Percentiles rank a stretch among this genome's conserved stretches.
These are phyloP conservation scores for Sistotremastrum niveocremeum DNA, from an alignment of 768 basidiomycete genomes.

Conservation along the genomic window DNA sequence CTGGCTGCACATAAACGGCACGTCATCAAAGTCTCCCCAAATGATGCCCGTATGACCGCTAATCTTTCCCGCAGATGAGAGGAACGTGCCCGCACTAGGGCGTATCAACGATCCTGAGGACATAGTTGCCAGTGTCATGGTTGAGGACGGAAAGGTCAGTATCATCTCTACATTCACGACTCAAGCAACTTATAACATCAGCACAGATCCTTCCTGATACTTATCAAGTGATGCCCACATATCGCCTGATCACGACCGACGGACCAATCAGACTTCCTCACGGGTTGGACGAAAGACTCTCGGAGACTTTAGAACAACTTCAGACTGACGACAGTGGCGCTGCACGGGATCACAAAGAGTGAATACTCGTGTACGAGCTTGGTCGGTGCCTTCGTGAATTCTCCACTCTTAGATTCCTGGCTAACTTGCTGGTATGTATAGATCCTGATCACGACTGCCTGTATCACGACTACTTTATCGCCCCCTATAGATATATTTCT, in stretches of 20 bases:
- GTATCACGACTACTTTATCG: too few relatives aligned
- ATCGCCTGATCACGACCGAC: constrained; percentile 65
- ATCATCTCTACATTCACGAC: neutral
- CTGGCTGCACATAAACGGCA: constrained; percentile 80
- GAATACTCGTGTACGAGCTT: too few relatives aligned
- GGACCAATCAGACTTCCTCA: constrained; percentile 58
- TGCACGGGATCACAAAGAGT: too few relatives aligned
- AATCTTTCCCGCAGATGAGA: constrained; percentile 33
- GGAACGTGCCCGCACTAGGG: constrained; percentile 62
- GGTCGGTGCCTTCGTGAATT: too few relatives aligned
- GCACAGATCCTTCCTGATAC: constrained; percentile 52
- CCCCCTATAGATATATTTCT: too few relatives aligned
- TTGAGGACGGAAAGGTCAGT: constrained; percentile 51
- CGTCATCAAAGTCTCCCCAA: constrained; percentile 2
- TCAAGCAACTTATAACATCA: neutral
- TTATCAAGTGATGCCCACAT: constrained; percentile 75
- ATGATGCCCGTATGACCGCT: neutral
- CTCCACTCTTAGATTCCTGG: too few relatives aligned
- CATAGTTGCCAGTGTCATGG: constrained; percentile 64
- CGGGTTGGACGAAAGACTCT: constrained; percentile 42
- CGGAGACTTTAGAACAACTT: constrained; percentile 18
- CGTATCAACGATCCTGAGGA: constrained; percentile 77
- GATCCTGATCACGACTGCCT: too few relatives aligned
- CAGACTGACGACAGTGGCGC: too few relatives aligned
- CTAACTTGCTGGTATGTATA: too few relatives aligned